Base-by-base conservation (phyloP, 208 protist species). In the Naegleria lovaniensis region DNA sequence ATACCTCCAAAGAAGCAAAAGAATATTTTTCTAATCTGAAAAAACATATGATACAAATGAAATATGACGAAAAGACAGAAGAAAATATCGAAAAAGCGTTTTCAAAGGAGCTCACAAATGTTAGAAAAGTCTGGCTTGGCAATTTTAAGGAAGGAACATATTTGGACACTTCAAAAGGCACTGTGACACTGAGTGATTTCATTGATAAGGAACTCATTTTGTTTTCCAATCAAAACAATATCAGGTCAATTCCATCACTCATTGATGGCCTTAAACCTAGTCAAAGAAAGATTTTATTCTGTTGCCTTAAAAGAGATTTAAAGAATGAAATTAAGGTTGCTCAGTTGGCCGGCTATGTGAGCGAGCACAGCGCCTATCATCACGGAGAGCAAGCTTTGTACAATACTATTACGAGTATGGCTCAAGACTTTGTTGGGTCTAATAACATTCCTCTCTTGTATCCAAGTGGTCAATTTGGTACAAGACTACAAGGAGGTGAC, bases 391-490 rank as follows among this genome's bases (percentile, higher is more conserved):
- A 90, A 55, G 97, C 96, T n/a, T 95, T 99, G 58, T 95, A 96
- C 75, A 93, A 96, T 58, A 99, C 99, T 29, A 99, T 99, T 75
- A 95, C 99, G 67, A 98, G 97, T 91, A 98, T 99, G 98, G 99
- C 99, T 13, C 99, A 99, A 94, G 97, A 98, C 92, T 99, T 97
- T 95, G 98, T 98, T 29, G 98, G 99, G 59, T 94, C 94, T 87
- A 99, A 99, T 95, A 99, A 99, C 95, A 97, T 99, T 93, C 99
- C 99, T 93, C 93, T 99, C 29, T 96, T 99, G 22, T 91, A 98
- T 48, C 98, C 99, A 83, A 94, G 95, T 84, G 99, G 99, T 89
- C 97, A 99, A 91, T 99, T 99, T 95, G 99, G 99, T 91, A 99
- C 98, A 41, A 94, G 97, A 36, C 95, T 99, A 89, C 94, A 98